phyloP scores from a whole-genome alignment of 768 basidiomycete species.

The Pleurotus giganteus region DNA sequence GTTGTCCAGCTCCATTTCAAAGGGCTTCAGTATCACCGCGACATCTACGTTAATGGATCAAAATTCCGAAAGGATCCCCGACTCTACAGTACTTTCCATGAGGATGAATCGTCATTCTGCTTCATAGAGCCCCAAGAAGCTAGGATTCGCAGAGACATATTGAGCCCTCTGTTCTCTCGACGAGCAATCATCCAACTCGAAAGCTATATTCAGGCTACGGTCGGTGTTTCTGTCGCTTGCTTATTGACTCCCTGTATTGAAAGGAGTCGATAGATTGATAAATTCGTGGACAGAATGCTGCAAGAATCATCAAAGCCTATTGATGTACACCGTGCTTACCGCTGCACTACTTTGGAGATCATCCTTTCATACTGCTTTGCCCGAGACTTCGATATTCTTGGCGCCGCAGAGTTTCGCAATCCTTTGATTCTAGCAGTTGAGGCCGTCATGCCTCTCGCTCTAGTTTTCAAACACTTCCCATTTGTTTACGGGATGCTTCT shows the following conservation, averaged over 20 bases:
- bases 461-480: conserved; percentile 20
- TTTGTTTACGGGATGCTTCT: conserved; percentile 17
- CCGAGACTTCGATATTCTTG: conserved; percentile 21
- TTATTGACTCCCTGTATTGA: too few relatives aligned
- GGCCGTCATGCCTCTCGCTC: conserved; percentile 5
- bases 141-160: conserved; percentile 24
- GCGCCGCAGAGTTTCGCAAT: too few relatives aligned
- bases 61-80: conserved; percentile 25
- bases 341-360: conserved; percentile 26
- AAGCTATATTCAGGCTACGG: conserved; percentile 23
- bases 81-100: conserved; percentile 25
- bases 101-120: conserved; percentile 25
- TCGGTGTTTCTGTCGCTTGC: conserved; percentile 13
- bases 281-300: conserved; percentile 16
- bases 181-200: conserved; percentile 29
- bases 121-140: conserved; percentile 21
- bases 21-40: conserved; percentile 28
- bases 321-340: conserved; percentile 24
- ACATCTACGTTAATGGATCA: conserved; percentile 26
- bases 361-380: conserved; percentile 31
- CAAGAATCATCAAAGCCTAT: conserved; percentile 14
- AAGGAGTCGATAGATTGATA: conserved; percentile 26
- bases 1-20: conserved; percentile 33
- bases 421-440: conserved; percentile 22
- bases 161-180: conserved; percentile 33